These are phyloP conservation scores for Pythium folliculosum DNA, from an alignment of 352 stramenopile species.

Conservation along the genomic window DNA sequence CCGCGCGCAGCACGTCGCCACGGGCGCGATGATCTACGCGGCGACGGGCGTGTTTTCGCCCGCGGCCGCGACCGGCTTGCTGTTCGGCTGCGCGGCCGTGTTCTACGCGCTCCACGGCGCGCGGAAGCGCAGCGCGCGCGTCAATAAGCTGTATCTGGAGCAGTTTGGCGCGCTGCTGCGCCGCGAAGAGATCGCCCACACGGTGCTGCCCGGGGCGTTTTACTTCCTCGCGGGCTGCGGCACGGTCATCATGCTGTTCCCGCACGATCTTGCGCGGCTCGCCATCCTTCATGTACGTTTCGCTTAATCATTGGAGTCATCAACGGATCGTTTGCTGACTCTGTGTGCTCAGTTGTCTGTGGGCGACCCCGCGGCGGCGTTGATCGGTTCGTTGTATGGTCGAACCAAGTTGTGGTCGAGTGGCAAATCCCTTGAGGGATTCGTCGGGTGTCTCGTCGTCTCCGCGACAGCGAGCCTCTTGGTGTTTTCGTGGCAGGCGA, in stretches of 20 bases:
- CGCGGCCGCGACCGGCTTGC: conserved; percentile 21
- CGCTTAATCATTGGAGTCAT: no score
- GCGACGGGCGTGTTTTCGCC: conserved; percentile 33
- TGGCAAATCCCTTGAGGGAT: conserved; percentile 53
- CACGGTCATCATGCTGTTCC: conserved; percentile 41
- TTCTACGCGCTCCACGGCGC: conserved; percentile 44
- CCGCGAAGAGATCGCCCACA: conserved; percentile 40
- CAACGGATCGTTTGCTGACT: no score
- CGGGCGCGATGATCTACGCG: conserved; percentile 50
- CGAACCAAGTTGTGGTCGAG: conserved; percentile 18
- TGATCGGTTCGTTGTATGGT: conserved; percentile 49
- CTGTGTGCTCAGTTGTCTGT: conserved; percentile 59
- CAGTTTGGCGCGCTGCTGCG: conserved; percentile 50
- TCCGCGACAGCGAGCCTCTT: conserved; percentile 27
- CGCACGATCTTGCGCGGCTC: conserved; percentile 42
- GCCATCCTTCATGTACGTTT: conserved; percentile 54
- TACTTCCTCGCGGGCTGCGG: conserved; percentile 62
- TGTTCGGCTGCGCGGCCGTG: conserved; percentile 38
- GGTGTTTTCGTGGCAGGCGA: conserved; percentile 1
- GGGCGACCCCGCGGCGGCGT: conserved; percentile 50
- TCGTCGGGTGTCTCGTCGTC: conserved; percentile 40
- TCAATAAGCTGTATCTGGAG: conserved; percentile 44
- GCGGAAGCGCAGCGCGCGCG: conserved; percentile 28
- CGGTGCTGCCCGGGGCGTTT: conserved; percentile 48
- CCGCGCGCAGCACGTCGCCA: conserved; percentile 52